These are phyloP conservation scores for Solanum tarapatanum DNA, from an alignment of 257 asterid genomes.

Conservation along the genomic window DNA sequence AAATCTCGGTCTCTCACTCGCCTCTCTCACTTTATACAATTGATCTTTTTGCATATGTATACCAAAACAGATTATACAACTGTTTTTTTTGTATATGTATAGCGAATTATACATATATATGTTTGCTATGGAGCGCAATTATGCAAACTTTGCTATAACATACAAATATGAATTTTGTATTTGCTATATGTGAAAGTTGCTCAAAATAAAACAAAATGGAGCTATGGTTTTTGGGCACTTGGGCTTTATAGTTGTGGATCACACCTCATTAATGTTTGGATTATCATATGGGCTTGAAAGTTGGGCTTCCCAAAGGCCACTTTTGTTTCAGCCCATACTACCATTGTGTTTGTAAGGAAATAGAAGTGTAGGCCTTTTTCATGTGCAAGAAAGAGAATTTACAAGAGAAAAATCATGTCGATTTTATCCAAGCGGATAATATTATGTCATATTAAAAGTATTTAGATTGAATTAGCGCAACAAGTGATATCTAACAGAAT, in stretches of 20 bases:
- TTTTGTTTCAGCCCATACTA: not conserved
- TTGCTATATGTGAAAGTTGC: no score
- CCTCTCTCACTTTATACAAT: no score
- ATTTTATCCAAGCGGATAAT: rapidly evolving
- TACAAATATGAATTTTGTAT: no score
- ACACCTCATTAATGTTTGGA: not conserved
- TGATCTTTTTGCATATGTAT: no score
- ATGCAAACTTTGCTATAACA: no score
- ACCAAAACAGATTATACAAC: no score
- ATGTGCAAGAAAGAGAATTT: not conserved
- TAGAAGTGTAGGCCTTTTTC: not conserved
- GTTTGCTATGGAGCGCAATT: no score
- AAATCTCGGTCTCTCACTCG: no score
- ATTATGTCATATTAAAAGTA: not conserved
- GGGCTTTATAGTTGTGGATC: not conserved
- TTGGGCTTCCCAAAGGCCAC: not conserved
- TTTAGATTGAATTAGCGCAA: not conserved
- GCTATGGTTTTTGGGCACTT: not conserved
- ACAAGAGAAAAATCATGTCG: not conserved
- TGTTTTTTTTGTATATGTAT: no score
- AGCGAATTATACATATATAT: no score
- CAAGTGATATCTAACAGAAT: not conserved
- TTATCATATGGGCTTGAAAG: not conserved
- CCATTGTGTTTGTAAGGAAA: not conserved
- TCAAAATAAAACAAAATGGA: not conserved